Conservation (phyloP, 208 protist species). For the Trichomonas gallinae region DNA sequence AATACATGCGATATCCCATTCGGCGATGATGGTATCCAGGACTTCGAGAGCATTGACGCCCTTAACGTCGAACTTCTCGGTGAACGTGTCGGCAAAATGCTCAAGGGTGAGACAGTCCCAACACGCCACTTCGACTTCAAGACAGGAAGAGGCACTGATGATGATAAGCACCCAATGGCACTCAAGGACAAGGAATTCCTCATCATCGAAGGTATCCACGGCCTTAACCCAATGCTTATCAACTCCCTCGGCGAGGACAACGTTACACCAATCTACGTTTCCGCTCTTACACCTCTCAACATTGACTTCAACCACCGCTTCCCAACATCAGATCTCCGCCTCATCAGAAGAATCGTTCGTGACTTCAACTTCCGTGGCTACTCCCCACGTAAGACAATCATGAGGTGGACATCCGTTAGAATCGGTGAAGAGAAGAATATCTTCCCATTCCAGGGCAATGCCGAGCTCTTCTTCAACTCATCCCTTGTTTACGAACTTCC, state of each 20-base stretch:
- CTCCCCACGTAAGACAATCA: background rate
- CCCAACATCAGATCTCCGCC: background rate
- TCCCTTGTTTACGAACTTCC: constrained; percentile 10
- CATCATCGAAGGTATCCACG: constrained; percentile 6
- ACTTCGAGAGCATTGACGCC: background rate
- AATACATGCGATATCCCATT: background rate
- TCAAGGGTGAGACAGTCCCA: background rate
- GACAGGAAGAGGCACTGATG: background rate
- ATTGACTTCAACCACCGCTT: background rate
- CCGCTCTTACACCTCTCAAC: background rate
- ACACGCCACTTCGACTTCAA: background rate
- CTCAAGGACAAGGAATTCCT: background rate
- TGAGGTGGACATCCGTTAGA: background rate
- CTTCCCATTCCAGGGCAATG: background rate
- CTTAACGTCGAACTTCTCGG: background rate
- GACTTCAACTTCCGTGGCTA: background rate
- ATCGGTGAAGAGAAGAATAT: constrained; percentile 10
- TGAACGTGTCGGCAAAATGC: background rate
- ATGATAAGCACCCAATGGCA: background rate
- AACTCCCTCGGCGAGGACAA: background rate
- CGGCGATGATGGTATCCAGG: background rate
- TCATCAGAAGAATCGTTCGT: background rate
- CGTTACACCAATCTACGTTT: background rate
- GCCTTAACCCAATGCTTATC: background rate
- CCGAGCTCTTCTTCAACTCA: constrained; percentile 5